Conservation (phyloP, 805 yeast genomes). For the Pichia membranifaciens region DNA sequence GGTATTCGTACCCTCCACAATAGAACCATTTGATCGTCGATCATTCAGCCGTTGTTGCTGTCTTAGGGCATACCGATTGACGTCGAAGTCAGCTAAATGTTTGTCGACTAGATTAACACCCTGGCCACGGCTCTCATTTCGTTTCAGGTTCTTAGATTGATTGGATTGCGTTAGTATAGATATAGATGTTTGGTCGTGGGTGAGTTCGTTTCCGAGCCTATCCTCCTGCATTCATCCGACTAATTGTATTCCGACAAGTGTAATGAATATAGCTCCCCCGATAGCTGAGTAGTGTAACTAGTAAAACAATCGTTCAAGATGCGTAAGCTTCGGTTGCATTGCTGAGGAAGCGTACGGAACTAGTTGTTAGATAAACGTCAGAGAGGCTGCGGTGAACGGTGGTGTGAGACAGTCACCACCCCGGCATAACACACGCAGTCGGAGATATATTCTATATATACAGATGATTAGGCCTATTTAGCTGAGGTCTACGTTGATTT, state of each 20-base stretch:
- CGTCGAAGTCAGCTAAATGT: conserved; percentile 56
- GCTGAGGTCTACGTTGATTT: conserved; percentile 4
- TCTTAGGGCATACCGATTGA: conserved; percentile 21
- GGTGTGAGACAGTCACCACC: no score
- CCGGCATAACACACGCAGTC: no score
- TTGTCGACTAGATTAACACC: conserved; percentile 68
- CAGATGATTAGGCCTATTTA: no score
- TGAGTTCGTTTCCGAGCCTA: conserved; percentile 18
- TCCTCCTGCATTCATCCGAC: conserved; percentile 33
- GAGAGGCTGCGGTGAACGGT: no score
- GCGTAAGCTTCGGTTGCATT: no score
- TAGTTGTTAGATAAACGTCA: no score
- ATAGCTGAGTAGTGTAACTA: no score
- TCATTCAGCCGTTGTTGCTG: conserved; percentile 37
- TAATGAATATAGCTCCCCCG: neutral
- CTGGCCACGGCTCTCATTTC: conserved; percentile 66
- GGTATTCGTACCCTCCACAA: conserved; percentile 16
- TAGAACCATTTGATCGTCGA: conserved; percentile 43
- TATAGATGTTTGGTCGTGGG: conserved; percentile 20
- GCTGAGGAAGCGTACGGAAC: no score
- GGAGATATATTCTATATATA: no score
- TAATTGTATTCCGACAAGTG: conserved; percentile 48
- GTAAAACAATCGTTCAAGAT: no score
- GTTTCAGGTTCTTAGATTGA: conserved; percentile 71
- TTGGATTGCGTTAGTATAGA: conserved; percentile 34